phyloP scores from a whole-genome alignment of 768 basidiomycete species.

The Boletales sp. region DNA sequence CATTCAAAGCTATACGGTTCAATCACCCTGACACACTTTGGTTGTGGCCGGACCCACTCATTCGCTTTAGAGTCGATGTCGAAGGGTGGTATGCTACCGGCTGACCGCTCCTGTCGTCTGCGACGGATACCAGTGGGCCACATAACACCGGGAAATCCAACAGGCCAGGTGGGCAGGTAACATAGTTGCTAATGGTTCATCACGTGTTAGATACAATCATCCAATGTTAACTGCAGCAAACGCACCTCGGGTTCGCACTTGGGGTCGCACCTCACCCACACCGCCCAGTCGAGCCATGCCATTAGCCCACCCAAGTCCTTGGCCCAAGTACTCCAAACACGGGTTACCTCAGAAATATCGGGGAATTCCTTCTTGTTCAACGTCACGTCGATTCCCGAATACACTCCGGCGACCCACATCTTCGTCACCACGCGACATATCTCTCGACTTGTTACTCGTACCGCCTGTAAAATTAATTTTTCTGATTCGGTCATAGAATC shows the following conservation, averaged over 20 bases:
- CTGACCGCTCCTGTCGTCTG: not conserved
- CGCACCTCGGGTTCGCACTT: conserved; percentile 44
- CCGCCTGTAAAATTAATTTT: conserved; percentile 19
- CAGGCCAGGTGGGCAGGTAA: conserved; percentile 25
- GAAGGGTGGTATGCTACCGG: not conserved
- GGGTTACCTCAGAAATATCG: conserved; percentile 1
- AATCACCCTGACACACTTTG: conserved; percentile 1
- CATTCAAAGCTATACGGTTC: too few relatives aligned
- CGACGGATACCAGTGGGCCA: not conserved
- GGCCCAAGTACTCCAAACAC: conserved; percentile 32
- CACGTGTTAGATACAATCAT: not conserved
- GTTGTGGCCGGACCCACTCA: conserved; percentile 7
- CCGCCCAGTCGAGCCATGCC: conserved; percentile 51
- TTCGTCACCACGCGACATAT: conserved; percentile 44
- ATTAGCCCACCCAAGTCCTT: conserved; percentile 36
- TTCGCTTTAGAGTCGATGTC: not conserved
- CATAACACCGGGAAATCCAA: conserved; percentile 7
- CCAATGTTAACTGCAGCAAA: not conserved
- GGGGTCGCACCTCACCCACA: conserved; percentile 48
- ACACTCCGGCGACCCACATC: conserved; percentile 44
- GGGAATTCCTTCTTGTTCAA: conserved; percentile 3
- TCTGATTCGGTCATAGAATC: conserved; percentile 28
- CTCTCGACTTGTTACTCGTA: conserved; percentile 38
- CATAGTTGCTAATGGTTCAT: conserved; percentile 19
- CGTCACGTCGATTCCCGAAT: conserved; percentile 12